Evolutionary conservation across 2,329 filamentous ascomycete species (phyloP), one percentile per base, ranked within the genome.

Genomic region (Penicillium sp.): DNA sequence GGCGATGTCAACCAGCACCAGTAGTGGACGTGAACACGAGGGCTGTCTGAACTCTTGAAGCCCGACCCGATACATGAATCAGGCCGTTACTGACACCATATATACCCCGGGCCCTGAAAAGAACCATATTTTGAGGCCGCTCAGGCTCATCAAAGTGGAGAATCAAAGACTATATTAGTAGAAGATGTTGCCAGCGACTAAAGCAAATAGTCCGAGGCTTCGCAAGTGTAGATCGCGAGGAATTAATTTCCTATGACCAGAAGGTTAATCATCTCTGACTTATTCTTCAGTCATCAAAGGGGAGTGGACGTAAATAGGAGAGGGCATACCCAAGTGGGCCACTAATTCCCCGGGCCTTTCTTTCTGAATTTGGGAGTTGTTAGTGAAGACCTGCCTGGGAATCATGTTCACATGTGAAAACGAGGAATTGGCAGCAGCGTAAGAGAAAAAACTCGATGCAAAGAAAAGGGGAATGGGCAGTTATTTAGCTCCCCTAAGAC

Each of bases 401-500:
- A 22, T 9, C 9, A 38, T 22, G 2, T 38, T 12, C n/a, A 7
- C 30, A 51, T 3, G 8, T 19, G n/a, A 51, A 47, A 7, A 28
- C 22, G 26, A n/a, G 22, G 24, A n/a, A 47, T 26, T 28, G 24
- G 7, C 35, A 54, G 7, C 33, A 28, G 8, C 2, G 10, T 17
- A n/a, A 33, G 28, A 40, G 26, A n/a, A 35, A 24, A 10, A 26
- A 28, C 10, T 15, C 1, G 4, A 55, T 28, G 37, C 4, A 42
- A 24, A 28, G 15, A 55, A 42, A 35, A 37, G 49, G 49, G 49
- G 28, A 19, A 15, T 22, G 28, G 4, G 26, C 35, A 40, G n/a
- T 54, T 53, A 44, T 53, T 59, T 59, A 58, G 56, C 22, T 30
- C 45, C 26, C 40, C 10, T 13, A 4, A 44, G 19, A 44, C 19